Evolutionary conservation across 1,284 basidiomycete species (phyloP).

Genomic region (Apiotrichum veenhuisii): DNA sequence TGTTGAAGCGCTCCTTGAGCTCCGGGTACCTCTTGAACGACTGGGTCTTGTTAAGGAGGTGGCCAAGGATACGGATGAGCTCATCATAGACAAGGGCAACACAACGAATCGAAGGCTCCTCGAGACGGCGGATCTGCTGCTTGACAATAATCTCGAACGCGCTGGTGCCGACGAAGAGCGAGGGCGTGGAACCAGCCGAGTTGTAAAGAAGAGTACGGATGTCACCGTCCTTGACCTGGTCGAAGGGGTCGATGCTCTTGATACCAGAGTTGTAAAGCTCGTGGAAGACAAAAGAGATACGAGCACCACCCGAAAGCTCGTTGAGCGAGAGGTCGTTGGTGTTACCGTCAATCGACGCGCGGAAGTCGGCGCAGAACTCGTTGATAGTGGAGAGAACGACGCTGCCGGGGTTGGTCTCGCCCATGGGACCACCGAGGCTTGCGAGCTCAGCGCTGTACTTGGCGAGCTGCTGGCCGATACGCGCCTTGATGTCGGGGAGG

Average conservation of each 20-base stretch:
- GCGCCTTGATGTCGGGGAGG: conserved; percentile 92
- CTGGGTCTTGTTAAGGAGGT: conserved; percentile 83
- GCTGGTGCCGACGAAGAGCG: conserved; percentile 90
- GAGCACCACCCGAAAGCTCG: conserved; percentile 92
- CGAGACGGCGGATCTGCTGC: conserved; percentile 93
- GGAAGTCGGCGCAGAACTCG: conserved; percentile 95
- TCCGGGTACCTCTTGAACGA: conserved; percentile 93
- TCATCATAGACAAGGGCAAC: conserved; percentile 95
- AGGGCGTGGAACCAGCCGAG: conserved; percentile 93
- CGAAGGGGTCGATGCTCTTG: conserved; percentile 93
- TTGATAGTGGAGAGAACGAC: conserved; percentile 93
- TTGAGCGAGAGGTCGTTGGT: conserved; percentile 91
- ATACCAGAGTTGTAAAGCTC: conserved; percentile 96
- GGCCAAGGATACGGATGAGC: conserved; percentile 88
- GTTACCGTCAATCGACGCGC: conserved; percentile 93
- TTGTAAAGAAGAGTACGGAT: conserved; percentile 95
- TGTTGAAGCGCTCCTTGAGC: conserved; percentile 88
- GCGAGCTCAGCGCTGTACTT: conserved; percentile 82
- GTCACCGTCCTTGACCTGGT: conserved; percentile 97
- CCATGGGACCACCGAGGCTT: conserved; percentile 80
- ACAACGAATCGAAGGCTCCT: conserved; percentile 89
- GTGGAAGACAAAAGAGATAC: conserved; percentile 98
- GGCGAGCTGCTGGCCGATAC: conserved; percentile 79
- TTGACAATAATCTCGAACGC: conserved; percentile 98
- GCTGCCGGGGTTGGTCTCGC: conserved; percentile 77